Evolutionary conservation across 305 asterid species (phyloP), one percentile per base, ranked within the genome.

Genomic region (Fraxinus nigra): DNA sequence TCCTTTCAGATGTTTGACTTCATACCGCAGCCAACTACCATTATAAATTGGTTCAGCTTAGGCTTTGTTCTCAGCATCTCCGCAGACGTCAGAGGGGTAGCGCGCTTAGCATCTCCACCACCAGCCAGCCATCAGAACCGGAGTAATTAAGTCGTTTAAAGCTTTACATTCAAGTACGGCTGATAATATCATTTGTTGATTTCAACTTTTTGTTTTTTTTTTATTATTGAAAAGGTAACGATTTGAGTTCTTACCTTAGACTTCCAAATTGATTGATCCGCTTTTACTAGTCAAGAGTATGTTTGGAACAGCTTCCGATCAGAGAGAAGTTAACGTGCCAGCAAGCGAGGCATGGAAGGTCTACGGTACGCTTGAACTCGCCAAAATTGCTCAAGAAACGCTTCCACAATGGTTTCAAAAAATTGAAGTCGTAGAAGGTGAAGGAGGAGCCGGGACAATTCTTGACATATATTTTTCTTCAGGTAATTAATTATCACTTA

Each of bases 261-360:
- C 18, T 56, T 6, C 10, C 28, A n/a, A 56, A 56, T 56, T 56
- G 28, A 5, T 63, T 63, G 72, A 20, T 20, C 16, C 14, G 16
- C 70, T 5, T 54, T 2, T 61, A 22, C 33, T 1, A 7, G 20
- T 9, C 34, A 65, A 7, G 10, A 14, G 80, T 5, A 91, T 90
- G 92, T 67, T 30, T 0, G 94, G 91, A 76, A 82, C 85, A 35
- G 9, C 88, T 2, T 84, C 92, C 0, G 86, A 85, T 4, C 88
- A 88, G 83, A 65, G 24, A 4, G 82, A 82, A 83, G 93, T 89
- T 5, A 82, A 85, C 37, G 97, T 84, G 72, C 77, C 90, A 0
- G 90, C 92, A 77, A 80, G 81, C 22, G 88, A 88, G 65, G 93
- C 93, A 0, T 92, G 96, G 94, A 87, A 88, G 67, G 10, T 92